These are phyloP conservation scores for Alectoria sarmentosa DNA, from an alignment of 495 filamentous ascomycete genomes.

Conservation along the genomic window DNA sequence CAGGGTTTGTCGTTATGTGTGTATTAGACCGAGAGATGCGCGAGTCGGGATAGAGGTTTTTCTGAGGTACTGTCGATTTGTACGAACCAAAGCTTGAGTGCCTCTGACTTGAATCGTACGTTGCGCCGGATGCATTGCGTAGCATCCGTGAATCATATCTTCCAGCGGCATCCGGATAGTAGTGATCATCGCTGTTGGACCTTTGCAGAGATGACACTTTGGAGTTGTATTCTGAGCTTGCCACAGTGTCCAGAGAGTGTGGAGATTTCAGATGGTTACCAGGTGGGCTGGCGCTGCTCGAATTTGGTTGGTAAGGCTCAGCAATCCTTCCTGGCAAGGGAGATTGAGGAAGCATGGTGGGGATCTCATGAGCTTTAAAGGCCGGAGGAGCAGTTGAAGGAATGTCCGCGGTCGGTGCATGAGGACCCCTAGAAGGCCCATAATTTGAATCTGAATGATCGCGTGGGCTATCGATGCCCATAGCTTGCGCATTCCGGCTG, in stretches of 20 bases:
- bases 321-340: conserved; percentile 13
- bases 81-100: conserved; percentile 15
- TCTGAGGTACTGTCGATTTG: conserved; percentile 18
- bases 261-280: conserved; percentile 21
- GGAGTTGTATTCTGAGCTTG: conserved; percentile 17
- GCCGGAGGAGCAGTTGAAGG: conserved; percentile 6
- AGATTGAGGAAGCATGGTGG: conserved; percentile 16
- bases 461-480: conserved; percentile 12
- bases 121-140: conserved; percentile 15
- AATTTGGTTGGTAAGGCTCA: conserved; percentile 16
- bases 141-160: conserved; percentile 18
- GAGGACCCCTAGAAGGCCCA: conserved; percentile 7
- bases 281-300: conserved; percentile 13
- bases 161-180: conserved; percentile 18
- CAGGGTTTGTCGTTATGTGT: conserved; percentile 32
- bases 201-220: conserved; percentile 18
- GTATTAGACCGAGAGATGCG: conserved; percentile 26
- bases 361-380: conserved; percentile 13
- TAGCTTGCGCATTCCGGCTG: conserved; percentile 16
- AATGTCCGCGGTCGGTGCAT: not conserved
- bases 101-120: conserved; percentile 14
- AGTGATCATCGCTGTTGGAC: conserved; percentile 27
- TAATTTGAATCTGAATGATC: conserved; percentile 13
- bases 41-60: conserved; percentile 14
- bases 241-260: conserved; percentile 9